Base-by-base conservation (phyloP, 495 filamentous ascomycete genomes). In the Tuber microsphaerosporum region DNA sequence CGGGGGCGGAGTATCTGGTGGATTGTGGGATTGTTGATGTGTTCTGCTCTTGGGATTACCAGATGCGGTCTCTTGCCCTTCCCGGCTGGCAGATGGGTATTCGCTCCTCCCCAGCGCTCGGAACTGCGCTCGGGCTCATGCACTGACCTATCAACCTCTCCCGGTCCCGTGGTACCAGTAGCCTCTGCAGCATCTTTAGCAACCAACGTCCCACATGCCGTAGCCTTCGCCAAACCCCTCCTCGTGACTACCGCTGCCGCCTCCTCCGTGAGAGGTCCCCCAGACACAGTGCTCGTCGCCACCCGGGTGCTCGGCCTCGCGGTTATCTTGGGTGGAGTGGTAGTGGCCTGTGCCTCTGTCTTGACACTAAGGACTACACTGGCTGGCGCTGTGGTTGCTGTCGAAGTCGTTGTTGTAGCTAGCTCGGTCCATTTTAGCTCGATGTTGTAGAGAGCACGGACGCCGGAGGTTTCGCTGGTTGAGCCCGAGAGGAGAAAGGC, bases 401-500 rank as follows among this genome's bases (percentile, higher is more conserved):
- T 34, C 16, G 56, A 65, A 34, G 12, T 16, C 7, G 26, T 19
- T 34, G 56, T 65, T 16, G 26, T 61, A 31, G 56, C 17, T 34
- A 26, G 56, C 56, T 34, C 56, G 26, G 14, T 31, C 56, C 56
- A 79, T 34, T 79, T 79, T 14, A 79, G 73, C 39, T 75, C 76
- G 12, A 79, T 71, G 43, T 79, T 79, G 43, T 79, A 74, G 14
- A 79, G 73, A 39, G 61, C 70, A 37, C 77, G 73, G 5, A 79
- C 71, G 20, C 72, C 77, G n/a, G 77, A 37, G 26, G 70, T 22
- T 65, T 45, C 69, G 19, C 72, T 75, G 61, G 77, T 79, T 17
- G 77, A 75, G 7, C 77, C 77, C 9, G 77, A 79, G 65, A 79
- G 76, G 14, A 79, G 77, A 26, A 79, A 79, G 4, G 72, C 77